Evolutionary conservation across 2,329 filamentous ascomycete genomes (phyloP).

Genomic region (Aspergillus glaucus): DNA sequence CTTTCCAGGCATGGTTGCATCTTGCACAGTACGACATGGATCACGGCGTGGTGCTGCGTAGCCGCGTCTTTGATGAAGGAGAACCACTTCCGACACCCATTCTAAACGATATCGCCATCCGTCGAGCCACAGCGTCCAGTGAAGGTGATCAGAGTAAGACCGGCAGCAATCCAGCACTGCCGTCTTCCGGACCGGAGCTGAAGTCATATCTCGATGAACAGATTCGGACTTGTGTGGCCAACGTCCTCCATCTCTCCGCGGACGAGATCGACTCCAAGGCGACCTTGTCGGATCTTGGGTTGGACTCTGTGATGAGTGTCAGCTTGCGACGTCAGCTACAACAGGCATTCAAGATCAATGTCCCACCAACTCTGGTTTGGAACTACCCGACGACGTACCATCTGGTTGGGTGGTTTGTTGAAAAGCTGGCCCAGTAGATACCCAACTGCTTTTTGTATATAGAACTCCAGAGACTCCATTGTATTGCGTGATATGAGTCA

Average conservation of each 20-base stretch:
- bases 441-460: too few relatives aligned
- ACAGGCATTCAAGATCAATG: conserved; percentile 26
- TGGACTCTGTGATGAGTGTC: conserved; percentile 39
- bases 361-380: conserved; percentile 39
- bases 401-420: conserved; percentile 32
- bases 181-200: conserved; percentile 19
- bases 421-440: conserved; percentile 4
- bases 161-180: background rate
- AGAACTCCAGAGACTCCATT: too few relatives aligned
- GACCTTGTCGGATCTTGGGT: conserved; percentile 33
- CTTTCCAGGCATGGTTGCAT: conserved; percentile 39
- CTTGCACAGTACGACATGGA: conserved; percentile 29
- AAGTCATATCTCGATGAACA: conserved; percentile 22
- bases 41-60: conserved; percentile 35
- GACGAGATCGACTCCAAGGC: conserved; percentile 30
- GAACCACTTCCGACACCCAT: conserved; percentile 19
- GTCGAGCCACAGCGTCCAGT: background rate
- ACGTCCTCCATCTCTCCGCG: conserved; percentile 26
- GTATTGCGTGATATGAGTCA: too few relatives aligned
- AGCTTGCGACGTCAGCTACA: conserved; percentile 31
- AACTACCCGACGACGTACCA: conserved; percentile 35
- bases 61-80: conserved; percentile 22
- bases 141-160: background rate
- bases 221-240: conserved; percentile 29
- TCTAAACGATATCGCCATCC: conserved; percentile 8